A percentile compares a stretch with the other conserved stretches of the same genome.
Evolutionary conservation across 352 stramenopile species (phyloP).

Genomic region (Elongisporangium undulatum): DNA sequence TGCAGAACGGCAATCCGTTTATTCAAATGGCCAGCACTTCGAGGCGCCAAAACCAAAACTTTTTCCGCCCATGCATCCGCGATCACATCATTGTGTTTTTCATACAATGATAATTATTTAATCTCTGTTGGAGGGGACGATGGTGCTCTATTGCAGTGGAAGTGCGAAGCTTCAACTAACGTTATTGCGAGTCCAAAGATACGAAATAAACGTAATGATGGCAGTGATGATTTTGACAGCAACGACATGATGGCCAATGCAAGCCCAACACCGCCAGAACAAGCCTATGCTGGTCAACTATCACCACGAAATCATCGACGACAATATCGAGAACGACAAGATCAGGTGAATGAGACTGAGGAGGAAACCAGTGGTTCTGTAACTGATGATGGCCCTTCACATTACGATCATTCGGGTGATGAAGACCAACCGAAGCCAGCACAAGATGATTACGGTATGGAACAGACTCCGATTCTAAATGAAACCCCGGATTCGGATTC

Average conservation of each 20-base stretch:
- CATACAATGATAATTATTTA: constrained; percentile 39
- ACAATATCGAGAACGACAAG: constrained; percentile 27
- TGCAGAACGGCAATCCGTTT: constrained; percentile 43
- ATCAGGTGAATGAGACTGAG: not conserved
- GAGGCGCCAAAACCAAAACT: constrained; percentile 30
- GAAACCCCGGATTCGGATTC: not conserved
- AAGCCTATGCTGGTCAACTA: constrained; percentile 11
- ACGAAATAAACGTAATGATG: constrained; percentile 1
- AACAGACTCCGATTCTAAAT: not conserved
- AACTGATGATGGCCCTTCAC: not conserved
- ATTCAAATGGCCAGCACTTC: constrained; percentile 43
- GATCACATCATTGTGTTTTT: constrained; percentile 47
- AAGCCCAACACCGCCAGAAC: constrained; percentile 9
- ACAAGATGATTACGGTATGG: not conserved
- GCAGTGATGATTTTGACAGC: not conserved
- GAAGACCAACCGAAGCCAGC: not conserved
- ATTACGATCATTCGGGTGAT: not conserved
- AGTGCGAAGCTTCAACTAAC: constrained; percentile 2
- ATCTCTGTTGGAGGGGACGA: constrained; percentile 58
- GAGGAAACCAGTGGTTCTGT: not conserved
- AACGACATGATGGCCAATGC: not conserved
- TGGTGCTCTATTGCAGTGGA: constrained; percentile 57
- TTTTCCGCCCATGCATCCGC: constrained; percentile 42
- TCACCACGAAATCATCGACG: constrained; percentile 27
- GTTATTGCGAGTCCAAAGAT: constrained; percentile 4